phyloP scores from a whole-genome alignment of 2,329 filamentous ascomycete species.

The Cladobotryum mycophilum region DNA sequence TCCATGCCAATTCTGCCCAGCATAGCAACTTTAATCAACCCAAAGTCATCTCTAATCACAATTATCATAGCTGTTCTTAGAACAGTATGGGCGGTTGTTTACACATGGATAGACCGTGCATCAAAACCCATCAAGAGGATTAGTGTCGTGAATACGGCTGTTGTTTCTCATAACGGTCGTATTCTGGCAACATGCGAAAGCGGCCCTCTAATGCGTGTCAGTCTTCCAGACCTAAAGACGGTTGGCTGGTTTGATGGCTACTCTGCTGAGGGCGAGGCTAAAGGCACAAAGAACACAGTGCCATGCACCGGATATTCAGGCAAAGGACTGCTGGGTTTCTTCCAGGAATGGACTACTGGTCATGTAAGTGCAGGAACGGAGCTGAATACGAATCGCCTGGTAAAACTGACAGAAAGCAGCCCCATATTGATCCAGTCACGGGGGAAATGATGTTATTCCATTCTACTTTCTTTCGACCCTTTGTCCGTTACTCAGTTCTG shows the following conservation, averaged over 20 bases:
- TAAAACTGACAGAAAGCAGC: conserved; percentile 21
- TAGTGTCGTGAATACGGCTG: conserved; percentile 62
- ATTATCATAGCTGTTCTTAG: conserved; percentile 49
- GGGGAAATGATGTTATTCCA: conserved; percentile 64
- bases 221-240: conserved; percentile 58
- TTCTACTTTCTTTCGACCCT: conserved; percentile 58
- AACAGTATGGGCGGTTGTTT: conserved; percentile 49
- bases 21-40: conserved; percentile 60
- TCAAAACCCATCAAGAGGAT: conserved; percentile 54
- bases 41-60: conserved; percentile 43
- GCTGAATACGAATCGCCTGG: neutral
- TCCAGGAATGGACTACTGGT: conserved; percentile 66
- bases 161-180: conserved; percentile 62
- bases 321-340: conserved; percentile 49
- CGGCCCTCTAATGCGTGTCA: conserved; percentile 60
- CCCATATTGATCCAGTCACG: conserved; percentile 57
- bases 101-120: conserved; percentile 40
- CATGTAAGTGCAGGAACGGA: conserved; percentile 30
- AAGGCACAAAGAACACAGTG: conserved; percentile 18
- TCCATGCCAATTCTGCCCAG: conserved; percentile 56
- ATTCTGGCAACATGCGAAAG: conserved; percentile 66
- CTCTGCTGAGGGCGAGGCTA: conserved; percentile 44
- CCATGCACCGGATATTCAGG: conserved; percentile 43
- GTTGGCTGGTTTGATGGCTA: conserved; percentile 64
- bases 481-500: conserved; percentile 56